Evolutionary conservation across 1,139 yeast species (phyloP).

Genomic region (Debaryomycetaceae sp.): DNA sequence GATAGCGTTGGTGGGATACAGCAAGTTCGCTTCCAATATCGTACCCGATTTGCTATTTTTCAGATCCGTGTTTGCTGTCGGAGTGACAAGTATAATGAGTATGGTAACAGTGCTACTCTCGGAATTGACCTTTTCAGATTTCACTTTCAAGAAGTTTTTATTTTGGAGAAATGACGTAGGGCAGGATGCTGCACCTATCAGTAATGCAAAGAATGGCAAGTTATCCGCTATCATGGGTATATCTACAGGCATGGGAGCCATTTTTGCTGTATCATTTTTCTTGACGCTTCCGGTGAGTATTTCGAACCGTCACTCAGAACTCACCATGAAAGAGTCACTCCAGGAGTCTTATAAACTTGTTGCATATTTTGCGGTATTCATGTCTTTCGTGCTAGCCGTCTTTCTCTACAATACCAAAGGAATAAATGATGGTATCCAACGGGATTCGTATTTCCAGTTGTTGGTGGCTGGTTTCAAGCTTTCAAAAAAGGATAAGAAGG

Average conservation of each 20-base stretch:
- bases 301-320: slow-evolving; percentile 17
- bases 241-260: slow-evolving; percentile 66
- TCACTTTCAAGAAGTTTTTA: slow-evolving; percentile 21
- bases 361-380: slow-evolving; percentile 38
- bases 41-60: slow-evolving; percentile 49
- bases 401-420: slow-evolving; percentile 41
- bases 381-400: slow-evolving; percentile 35
- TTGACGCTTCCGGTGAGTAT: slow-evolving; percentile 47
- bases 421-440: background rate
- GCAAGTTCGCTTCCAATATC: slow-evolving; percentile 22
- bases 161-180: slow-evolving; percentile 18
- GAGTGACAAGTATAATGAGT: slow-evolving; percentile 51
- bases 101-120: slow-evolving; percentile 50
- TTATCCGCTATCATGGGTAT: slow-evolving; percentile 61
- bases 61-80: slow-evolving; percentile 58
- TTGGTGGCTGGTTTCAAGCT: slow-evolving; percentile 43
- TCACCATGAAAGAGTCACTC: slow-evolving; percentile 38
- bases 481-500: slow-evolving; percentile 26
- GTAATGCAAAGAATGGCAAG: slow-evolving; percentile 33
- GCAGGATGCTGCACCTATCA: slow-evolving; percentile 1
- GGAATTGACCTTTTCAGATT: slow-evolving; percentile 49
- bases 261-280: slow-evolving; percentile 49
- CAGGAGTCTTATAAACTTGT: slow-evolving; percentile 48
- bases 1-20: slow-evolving; percentile 47
- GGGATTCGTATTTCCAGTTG: slow-evolving; percentile 20